A percentile compares a stretch with the other conserved stretches of the same genome.
Evolutionary conservation across 176 grass and related monocot genomes (phyloP).

Genomic region (Elaeis guineensis): DNA sequence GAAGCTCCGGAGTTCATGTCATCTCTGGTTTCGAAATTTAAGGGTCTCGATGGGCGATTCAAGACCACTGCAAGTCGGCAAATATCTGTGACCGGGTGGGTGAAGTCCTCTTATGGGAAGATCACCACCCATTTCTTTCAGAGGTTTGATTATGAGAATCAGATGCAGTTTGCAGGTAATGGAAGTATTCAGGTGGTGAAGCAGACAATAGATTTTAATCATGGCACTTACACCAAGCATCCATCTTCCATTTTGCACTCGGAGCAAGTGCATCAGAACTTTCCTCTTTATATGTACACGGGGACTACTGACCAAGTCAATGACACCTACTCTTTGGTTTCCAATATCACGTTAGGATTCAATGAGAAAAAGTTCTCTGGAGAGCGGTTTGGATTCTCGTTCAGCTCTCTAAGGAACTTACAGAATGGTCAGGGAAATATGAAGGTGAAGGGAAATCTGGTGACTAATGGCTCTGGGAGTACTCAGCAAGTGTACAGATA

Average conservation of each 20-base stretch:
- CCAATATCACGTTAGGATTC: slow-evolving; percentile 31
- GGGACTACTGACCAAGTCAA: slow-evolving; percentile 29
- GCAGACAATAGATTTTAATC: slow-evolving; percentile 56
- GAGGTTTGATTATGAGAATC: slow-evolving; percentile 43
- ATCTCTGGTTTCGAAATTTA: slow-evolving; percentile 7
- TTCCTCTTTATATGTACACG: slow-evolving; percentile 38
- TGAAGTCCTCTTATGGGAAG: slow-evolving; percentile 56
- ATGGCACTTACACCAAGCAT: slow-evolving; percentile 32
- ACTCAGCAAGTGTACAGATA: too few relatives aligned
- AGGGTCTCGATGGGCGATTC: slow-evolving; percentile 13
- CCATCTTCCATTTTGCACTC: slow-evolving; percentile 36
- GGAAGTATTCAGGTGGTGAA: slow-evolving; percentile 25
- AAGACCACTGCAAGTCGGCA: slow-evolving; percentile 46
- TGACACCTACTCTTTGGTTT: slow-evolving; percentile 24
- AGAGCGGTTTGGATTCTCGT: slow-evolving; percentile 32
- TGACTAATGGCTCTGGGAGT: too few relatives aligned
- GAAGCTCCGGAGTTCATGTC: slow-evolving; percentile 32
- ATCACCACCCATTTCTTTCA: slow-evolving; percentile 56
- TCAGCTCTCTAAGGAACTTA: too few relatives aligned
- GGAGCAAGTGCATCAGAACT: slow-evolving; percentile 45
- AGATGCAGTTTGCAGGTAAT: slow-evolving; percentile 19
- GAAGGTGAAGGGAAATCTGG: too few relatives aligned
- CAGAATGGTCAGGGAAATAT: too few relatives aligned
- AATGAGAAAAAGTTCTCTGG: slow-evolving; percentile 50
- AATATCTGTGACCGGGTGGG: slow-evolving; percentile 52